These are phyloP conservation scores for Fusarium mexicanum DNA, from an alignment of 2,329 filamentous ascomycete species.

Conservation along the genomic window DNA sequence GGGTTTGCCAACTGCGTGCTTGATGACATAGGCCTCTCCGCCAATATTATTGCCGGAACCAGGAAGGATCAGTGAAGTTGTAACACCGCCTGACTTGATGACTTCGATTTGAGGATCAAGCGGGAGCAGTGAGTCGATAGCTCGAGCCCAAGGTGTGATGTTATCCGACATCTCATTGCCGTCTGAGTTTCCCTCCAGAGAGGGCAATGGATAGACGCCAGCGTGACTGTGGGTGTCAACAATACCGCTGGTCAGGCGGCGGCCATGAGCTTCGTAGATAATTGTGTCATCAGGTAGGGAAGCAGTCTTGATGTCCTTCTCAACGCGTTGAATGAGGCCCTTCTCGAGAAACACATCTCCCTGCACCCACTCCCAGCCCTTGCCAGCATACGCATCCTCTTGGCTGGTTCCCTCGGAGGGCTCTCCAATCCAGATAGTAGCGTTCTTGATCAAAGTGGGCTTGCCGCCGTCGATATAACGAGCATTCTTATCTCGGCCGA, in stretches of 20 bases:
- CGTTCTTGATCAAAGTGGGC: conserved; percentile 72
- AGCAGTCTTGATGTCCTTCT: conserved; percentile 52
- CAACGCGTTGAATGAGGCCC: conserved; percentile 68
- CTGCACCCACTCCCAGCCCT: conserved; percentile 67
- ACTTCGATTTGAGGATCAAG: conserved; percentile 72
- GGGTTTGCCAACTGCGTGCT: conserved; percentile 69
- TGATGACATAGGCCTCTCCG: conserved; percentile 75
- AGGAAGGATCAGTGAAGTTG: conserved; percentile 72
- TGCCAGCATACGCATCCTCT: conserved; percentile 65
- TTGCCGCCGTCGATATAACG: conserved; percentile 67
- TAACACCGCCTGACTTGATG: conserved; percentile 79
- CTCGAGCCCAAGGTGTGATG: conserved; percentile 74
- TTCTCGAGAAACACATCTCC: conserved; percentile 70
- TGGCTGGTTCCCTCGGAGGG: conserved; percentile 59
- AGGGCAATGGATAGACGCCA: conserved; percentile 67
- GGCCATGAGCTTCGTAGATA: conserved; percentile 67
- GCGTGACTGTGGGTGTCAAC: conserved; percentile 79
- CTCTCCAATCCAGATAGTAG: conserved; percentile 73
- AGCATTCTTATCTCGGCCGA: conserved; percentile 67
- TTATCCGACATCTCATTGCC: conserved; percentile 71
- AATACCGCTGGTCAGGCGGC: conserved; percentile 71
- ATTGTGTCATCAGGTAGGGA: conserved; percentile 58
- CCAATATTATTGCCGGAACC: conserved; percentile 79
- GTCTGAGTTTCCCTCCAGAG: conserved; percentile 64
- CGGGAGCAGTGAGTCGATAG: conserved; percentile 72